Conservation (phyloP, 108 stramenopile species). For the Cyclotella choctawhatcheeana region DNA sequence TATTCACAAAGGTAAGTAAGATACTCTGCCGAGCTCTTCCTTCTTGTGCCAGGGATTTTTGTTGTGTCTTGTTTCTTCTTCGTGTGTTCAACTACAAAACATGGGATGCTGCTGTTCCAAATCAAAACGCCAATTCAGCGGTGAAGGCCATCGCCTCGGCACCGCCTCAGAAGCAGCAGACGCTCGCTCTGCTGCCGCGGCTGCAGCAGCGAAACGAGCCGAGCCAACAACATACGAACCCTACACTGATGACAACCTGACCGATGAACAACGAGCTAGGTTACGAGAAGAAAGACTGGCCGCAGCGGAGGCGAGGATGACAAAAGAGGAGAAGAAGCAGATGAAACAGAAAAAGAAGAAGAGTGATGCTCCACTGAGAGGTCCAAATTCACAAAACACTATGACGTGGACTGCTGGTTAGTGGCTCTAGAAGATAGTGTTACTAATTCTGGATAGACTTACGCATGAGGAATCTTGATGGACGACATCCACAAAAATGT, state of each 20-base stretch:
- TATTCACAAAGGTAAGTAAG: no score
- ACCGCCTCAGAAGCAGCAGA: constrained; percentile 40
- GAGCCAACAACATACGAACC: constrained; percentile 20
- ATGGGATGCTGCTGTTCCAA: constrained; percentile 56
- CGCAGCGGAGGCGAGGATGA: constrained; percentile 39
- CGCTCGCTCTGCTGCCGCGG: constrained; percentile 28
- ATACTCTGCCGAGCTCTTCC: no score
- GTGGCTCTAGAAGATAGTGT: no score
- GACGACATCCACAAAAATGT: no score
- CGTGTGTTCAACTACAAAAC: background rate
- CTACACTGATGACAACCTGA: constrained; percentile 30
- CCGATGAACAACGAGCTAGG: constrained; percentile 45
- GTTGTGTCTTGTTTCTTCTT: background rate
- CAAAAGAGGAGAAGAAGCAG: constrained; percentile 44
- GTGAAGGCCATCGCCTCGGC: constrained; percentile 53
- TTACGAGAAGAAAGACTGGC: constrained; percentile 45
- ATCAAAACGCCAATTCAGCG: constrained; percentile 7
- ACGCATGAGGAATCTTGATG: no score
- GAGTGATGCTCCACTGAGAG: constrained; percentile 41
- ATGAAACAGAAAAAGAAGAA: constrained; percentile 47
- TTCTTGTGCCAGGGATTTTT: background rate
- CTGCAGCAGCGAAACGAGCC: constrained; percentile 14
- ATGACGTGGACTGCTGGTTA: constrained; percentile 54
- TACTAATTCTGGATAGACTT: no score
- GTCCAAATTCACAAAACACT: constrained; percentile 44